Percentiles rank a stretch among this genome's conserved stretches.
phyloP scores from a whole-genome alignment of 2,329 filamentous ascomycete species.

The Nemania sp. region DNA sequence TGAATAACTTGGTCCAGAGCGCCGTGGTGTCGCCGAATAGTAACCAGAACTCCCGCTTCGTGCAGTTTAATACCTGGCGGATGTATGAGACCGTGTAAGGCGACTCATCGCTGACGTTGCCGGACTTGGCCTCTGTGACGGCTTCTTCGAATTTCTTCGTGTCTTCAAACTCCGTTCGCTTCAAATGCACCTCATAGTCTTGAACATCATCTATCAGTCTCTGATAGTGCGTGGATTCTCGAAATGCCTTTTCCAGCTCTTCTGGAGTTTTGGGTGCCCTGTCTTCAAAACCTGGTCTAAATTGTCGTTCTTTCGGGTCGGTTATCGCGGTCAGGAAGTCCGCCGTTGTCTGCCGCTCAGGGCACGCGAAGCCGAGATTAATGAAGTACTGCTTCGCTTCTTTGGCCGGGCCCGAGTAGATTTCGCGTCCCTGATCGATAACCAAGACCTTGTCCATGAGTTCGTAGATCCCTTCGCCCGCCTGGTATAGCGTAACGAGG shows the following conservation, averaged over 20 bases:
- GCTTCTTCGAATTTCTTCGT: conserved; percentile 67
- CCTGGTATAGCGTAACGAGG: conserved; percentile 49
- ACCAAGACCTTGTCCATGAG: conserved; percentile 79
- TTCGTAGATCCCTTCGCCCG: conserved; percentile 49
- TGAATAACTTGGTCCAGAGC: conserved; percentile 77
- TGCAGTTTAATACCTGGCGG: conserved; percentile 70
- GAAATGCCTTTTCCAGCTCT: conserved; percentile 69
- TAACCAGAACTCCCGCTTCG: conserved; percentile 76
- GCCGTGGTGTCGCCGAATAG: conserved; percentile 74
- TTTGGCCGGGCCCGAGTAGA: conserved; percentile 65
- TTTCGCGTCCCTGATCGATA: conserved; percentile 67
- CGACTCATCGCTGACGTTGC: conserved; percentile 68
- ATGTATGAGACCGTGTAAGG: conserved; percentile 77
- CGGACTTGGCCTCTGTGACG: conserved; percentile 69
- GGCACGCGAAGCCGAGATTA: conserved; percentile 66
- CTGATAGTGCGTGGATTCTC: conserved; percentile 63
- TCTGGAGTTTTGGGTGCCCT: conserved; percentile 69
- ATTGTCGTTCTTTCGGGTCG: conserved; percentile 70
- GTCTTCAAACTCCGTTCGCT: conserved; percentile 60
- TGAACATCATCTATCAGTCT: conserved; percentile 63
- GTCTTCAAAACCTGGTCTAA: conserved; percentile 66
- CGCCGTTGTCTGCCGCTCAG: conserved; percentile 65
- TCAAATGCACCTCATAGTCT: conserved; percentile 48
- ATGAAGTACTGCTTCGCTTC: conserved; percentile 69
- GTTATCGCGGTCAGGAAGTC: conserved; percentile 79